Evolutionary conservation across 768 basidiomycete genomes (phyloP), one percentile per base, ranked within the genome.

Genomic region (Boletus vinaceobasis): DNA sequence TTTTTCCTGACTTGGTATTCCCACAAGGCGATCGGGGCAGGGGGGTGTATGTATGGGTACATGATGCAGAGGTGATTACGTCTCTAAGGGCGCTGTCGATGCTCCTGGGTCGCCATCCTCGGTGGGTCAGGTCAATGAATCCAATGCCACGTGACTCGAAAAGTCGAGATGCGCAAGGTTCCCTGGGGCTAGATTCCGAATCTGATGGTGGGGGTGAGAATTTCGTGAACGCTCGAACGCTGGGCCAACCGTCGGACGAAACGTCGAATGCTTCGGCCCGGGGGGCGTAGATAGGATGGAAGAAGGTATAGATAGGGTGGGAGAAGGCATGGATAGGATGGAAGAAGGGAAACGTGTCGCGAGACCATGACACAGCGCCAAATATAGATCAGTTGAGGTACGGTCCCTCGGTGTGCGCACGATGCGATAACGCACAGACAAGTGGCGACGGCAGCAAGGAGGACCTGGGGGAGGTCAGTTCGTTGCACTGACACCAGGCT

Each of bases 1-100:
- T 51, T 36, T 31, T 36, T 7, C 52, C 44, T n/a, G 35, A 26
- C 26, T 48, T 48, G 17, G 48, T 26, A 36, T 37, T 45, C 38
- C 54, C 55, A 48, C 43, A 39, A 57, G 53, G 57, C 43, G 61
- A 68, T 61, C 53, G 61, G 56, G 66, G 52, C 48, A 38, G 31
- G 53, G 48, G 56, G 55, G 42, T 39, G 44, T 26, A 26, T n/a
- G 35, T 43, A 33, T 42, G 17, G 31, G n/a, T 27, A 33, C 21
- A 23, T 48, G 46, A 44, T 11, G 44, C n/a, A n/a, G 21, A 21
- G 19, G 10, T 11, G 26, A 53, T 62, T 59, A 64, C 56, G 60
- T 63, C 57, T 53, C 27, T n/a, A 39, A 46, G 26, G 6, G 53
- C 10, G 23, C 40, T 48, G 53, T 39, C 26, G 31, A 33, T 11